These are phyloP conservation scores for Fusarium odoratissimum DNA, from an alignment of 2,329 filamentous ascomycete genomes.

Conservation along the genomic window DNA sequence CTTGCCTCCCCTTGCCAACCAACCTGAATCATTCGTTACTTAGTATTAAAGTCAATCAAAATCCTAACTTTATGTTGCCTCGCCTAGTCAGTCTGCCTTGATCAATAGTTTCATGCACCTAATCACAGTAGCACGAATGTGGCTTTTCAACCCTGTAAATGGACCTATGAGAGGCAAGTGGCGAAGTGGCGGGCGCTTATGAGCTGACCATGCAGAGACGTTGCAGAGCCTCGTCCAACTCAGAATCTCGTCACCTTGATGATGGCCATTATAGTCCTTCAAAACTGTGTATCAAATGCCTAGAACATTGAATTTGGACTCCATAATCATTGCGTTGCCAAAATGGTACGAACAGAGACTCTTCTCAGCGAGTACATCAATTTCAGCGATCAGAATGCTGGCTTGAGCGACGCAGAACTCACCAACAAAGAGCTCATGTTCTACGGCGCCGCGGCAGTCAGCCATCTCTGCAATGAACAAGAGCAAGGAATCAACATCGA, in stretches of 20 bases:
- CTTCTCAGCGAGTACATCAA: conserved; percentile 9
- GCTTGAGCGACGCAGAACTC: not conserved
- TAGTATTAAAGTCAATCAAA: too few relatives aligned
- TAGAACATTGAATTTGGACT: fast-evolving
- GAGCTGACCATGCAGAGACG: not conserved
- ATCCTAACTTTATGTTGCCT: too few relatives aligned
- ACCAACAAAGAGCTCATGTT: not conserved
- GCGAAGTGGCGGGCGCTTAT: not conserved
- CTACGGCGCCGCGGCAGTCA: conserved; percentile 2
- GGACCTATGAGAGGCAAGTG: not conserved
- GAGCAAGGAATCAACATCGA: not conserved
- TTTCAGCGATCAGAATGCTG: not conserved
- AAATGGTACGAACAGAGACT: not conserved
- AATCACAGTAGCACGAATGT: not conserved
- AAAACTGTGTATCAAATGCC: fast-evolving
- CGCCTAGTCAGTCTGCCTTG: not conserved
- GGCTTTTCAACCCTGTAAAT: not conserved
- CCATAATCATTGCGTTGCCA: not conserved
- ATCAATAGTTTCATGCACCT: not conserved
- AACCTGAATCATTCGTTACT: too few relatives aligned
- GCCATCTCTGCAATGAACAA: conserved; percentile 3
- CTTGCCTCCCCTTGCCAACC: too few relatives aligned
- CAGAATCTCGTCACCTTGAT: not conserved
- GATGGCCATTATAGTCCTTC: not conserved
- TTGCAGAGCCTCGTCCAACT: not conserved